Base-by-base conservation (phyloP, 2,329 filamentous ascomycete genomes). In the Colletotrichum sidae region DNA sequence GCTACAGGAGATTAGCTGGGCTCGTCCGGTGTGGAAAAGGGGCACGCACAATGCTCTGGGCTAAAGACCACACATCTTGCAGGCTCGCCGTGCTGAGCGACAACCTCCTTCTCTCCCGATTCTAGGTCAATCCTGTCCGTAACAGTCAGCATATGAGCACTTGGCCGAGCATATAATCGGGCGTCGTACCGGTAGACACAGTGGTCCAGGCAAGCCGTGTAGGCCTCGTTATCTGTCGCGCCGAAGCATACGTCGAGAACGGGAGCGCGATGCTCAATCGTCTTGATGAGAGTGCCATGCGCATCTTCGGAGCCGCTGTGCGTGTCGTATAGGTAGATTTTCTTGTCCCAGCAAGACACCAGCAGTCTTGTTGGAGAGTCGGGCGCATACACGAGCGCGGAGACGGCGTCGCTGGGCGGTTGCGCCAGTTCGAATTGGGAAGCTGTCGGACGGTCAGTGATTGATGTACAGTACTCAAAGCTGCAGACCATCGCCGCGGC, bases 331-430 rank as follows among this genome's bases (percentile, higher is more conserved):
- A 95, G 84, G 79, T 97, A 97, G 60, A 97, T 88, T 76, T 93
- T 88, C 78, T 90, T 93, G 80, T 98, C 95, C 96, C 96, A 99
- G 60, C 94, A 97, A 10, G 94, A 91, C 71, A 95, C 94, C n/a
- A 96, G 87, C 42, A 99, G 86, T 71, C 90, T 91, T 58, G 85
- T 88, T 3, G 90, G 86, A n/a, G 90, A 88, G 67, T 85, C 81
- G 41, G 93, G 92, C 69, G 94, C 93, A 84, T 97, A 99, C 74
- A 89, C 89, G 73, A 98, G 83, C 33, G 93, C 86, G 52, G 95
- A 97, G 72, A 98, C 91, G 72, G 92, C 92, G 79, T 99, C 96
- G 71, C 86, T 87, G 10, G 96, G 96, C 51, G 94, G 90, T 72
- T 93, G 88, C 67, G 89, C 85, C 74, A 97, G 87, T 79, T 96